Evolutionary conservation across 768 basidiomycete genomes (phyloP).

Genomic region (Leccinum longicurvipes): DNA sequence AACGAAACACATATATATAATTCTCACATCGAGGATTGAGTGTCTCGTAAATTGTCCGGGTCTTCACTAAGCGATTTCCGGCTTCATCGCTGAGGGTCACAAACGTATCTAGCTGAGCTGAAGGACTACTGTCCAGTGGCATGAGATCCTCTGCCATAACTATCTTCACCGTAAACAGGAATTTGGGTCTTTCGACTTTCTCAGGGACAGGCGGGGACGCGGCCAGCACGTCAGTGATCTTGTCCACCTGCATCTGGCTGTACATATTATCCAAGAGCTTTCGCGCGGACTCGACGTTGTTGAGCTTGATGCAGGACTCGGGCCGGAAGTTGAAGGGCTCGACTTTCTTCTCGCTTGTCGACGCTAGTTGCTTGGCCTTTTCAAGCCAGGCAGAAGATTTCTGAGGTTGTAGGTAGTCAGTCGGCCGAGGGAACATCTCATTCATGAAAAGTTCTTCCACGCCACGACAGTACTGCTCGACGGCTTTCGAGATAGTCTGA

Average conservation of each 20-base stretch:
- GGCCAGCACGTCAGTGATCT: slow-evolving; percentile 63
- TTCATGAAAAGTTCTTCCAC: slow-evolving; percentile 87
- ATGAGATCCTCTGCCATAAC: slow-evolving; percentile 88
- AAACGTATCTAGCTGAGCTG: slow-evolving; percentile 86
- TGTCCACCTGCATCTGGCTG: slow-evolving; percentile 86
- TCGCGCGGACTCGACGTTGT: slow-evolving; percentile 93
- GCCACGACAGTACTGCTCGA: slow-evolving; percentile 87
- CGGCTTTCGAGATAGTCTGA: slow-evolving; percentile 86
- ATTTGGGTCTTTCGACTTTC: slow-evolving; percentile 63
- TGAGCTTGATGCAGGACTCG: slow-evolving; percentile 94
- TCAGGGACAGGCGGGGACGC: slow-evolving; percentile 66
- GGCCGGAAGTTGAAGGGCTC: slow-evolving; percentile 94
- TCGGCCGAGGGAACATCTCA: slow-evolving; percentile 90
- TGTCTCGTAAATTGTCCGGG: slow-evolving; percentile 92
- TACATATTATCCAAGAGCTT: slow-evolving; percentile 93
- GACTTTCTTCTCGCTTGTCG: slow-evolving; percentile 82
- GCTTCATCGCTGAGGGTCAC: slow-evolving; percentile 92
- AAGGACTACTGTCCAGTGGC: slow-evolving; percentile 69
- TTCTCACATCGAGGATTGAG: slow-evolving; percentile 83
- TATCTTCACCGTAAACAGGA: slow-evolving; percentile 92
- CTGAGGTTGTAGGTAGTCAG: slow-evolving; percentile 76
- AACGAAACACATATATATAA: background rate
- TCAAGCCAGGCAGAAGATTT: slow-evolving; percentile 89
- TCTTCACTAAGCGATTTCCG: slow-evolving; percentile 88
- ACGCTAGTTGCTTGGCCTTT: slow-evolving; percentile 74